Base-by-base conservation (phyloP, 345 rosid genomes). In the Camelina sativa region DNA sequence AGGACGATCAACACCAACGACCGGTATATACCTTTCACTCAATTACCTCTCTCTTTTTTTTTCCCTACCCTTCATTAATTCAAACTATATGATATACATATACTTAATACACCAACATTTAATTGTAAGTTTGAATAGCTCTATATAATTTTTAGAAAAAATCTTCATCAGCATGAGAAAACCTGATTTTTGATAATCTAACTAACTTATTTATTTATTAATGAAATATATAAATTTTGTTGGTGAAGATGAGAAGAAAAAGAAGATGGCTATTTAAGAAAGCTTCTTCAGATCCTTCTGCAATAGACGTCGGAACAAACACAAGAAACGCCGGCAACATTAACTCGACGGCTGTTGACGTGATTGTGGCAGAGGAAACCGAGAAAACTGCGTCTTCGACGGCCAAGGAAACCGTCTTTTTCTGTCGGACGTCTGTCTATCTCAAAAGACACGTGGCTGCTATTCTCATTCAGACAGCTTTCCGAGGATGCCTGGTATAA, bases 401-500 rank as follows among this genome's bases (percentile, higher is more conserved):
- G 46, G 84, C 91, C 2, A 90, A 80, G 12, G 89, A 85, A 74
- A 86, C 83, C 17, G 87, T 81, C 32, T 80, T 82, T 19, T 70
- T 86, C 75, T 75, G 86, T 20, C 80, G 84, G 57, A 82, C 78
- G 52, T 79, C 85, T 5, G 73, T 81, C 54, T 84, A 67, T 43
- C 79, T 84, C 2, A 85, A 63, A 76, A 83, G 86, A 56, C 91
- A 89, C 66, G 53, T 80, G 55, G 89, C 96, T 58, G 92, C 97
- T 72, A 85, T 80, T 66, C 80, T 86, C 77, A 82, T 92, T 59
- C 98, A 93, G 74, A 82, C 93, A 64, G 79, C 83, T 79, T 93
- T 89, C 69, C 85, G 97, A 76, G 98, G 96, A 60, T 93, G 86
- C 66, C 76, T 93, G 87, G 98, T 91, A 87, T 69, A 55, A 16